phyloP scores from a whole-genome alignment of 2,329 filamentous ascomycete species.

The Zopfia rhizophila region DNA sequence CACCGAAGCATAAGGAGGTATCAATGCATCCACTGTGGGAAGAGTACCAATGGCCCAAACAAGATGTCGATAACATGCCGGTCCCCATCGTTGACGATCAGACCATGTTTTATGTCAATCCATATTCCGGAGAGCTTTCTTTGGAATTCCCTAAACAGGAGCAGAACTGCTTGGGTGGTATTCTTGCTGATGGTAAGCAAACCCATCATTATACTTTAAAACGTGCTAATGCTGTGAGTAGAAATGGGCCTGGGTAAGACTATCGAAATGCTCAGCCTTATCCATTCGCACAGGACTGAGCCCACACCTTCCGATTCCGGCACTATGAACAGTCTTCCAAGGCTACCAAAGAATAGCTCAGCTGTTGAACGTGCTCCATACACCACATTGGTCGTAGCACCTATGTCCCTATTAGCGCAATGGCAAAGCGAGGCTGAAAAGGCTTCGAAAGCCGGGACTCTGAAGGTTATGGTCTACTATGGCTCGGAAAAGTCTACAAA shows the following conservation, averaged over 20 bases:
- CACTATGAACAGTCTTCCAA: conserved; percentile 70
- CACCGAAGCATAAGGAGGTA: conserved; percentile 70
- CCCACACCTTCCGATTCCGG: conserved; percentile 44
- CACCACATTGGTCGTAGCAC: conserved; percentile 94
- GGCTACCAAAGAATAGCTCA: conserved; percentile 67
- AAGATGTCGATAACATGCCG: conserved; percentile 85
- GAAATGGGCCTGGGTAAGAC: conserved; percentile 99
- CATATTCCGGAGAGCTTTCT: conserved; percentile 93
- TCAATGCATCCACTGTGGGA: conserved; percentile 99
- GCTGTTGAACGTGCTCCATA: conserved; percentile 77
- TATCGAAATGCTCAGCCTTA: conserved; percentile 95
- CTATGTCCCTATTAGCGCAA: conserved; percentile 94
- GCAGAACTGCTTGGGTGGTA: conserved; percentile 91
- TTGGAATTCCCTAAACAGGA: conserved; percentile 92
- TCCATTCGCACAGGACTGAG: conserved; percentile 82
- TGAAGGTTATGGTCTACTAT: conserved; percentile 92
- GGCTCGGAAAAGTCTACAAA: conserved; percentile 85
- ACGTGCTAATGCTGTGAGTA: conserved; percentile 28
- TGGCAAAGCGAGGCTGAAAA: conserved; percentile 97
- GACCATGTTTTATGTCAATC: conserved; percentile 90
- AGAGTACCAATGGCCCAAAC: conserved; percentile 88
- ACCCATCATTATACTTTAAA: neutral
- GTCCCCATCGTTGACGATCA: conserved; percentile 73
- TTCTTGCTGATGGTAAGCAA: conserved; percentile 77
- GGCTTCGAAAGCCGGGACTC: conserved; percentile 82